Base-by-base conservation (phyloP, 495 filamentous ascomycete species). In the Neurospora discreta region DNA sequence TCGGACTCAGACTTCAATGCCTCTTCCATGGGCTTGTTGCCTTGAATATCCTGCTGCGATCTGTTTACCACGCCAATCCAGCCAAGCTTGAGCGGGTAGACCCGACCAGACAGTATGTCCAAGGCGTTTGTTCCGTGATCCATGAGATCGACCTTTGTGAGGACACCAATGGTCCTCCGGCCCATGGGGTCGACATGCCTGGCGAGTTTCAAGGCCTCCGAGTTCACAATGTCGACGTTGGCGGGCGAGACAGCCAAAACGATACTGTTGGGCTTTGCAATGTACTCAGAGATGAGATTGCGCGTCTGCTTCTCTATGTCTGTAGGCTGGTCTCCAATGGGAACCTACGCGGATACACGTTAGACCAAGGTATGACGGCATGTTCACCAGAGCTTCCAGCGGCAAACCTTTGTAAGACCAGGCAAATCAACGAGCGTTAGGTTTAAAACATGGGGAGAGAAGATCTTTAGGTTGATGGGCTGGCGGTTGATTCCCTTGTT, bases 271-370 rank as follows among this genome's bases (percentile, higher is more conserved):
- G 95, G 95, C 81, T 99, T 99, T 13, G 95, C 95, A 75, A 97
- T 99, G 77, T 99, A 99, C 84, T 99, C 95, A 70, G 94, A 89
- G 73, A 99, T 99, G 72, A 99, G 87, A 70, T 93, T 97, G 52
- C 96, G 89, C 5, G 96, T 99, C 82, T 99, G 95, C 81, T 98
- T 98, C 83, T 99, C 95, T 75, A 99, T 99, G 80, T 99, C 95
- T 73, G 92, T 90, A 23, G 95, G 95, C 81, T 99, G 95, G 80
- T 99, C 95, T 70, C 95, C 95, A 80, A 99, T 99, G 23, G 95
- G 96, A 73, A 93, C 91, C 90, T 92, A 65, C 58, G 68, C 52
- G 44, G n/a, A 44, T 23, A 26, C 33, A 11, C 42, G 42, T 72
- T 72, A 74, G 73, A 41, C 39, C 40, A 73, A 68, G 71, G 58